phyloP scores from a whole-genome alignment of 306 rosid species.

The Prunus davidiana region DNA sequence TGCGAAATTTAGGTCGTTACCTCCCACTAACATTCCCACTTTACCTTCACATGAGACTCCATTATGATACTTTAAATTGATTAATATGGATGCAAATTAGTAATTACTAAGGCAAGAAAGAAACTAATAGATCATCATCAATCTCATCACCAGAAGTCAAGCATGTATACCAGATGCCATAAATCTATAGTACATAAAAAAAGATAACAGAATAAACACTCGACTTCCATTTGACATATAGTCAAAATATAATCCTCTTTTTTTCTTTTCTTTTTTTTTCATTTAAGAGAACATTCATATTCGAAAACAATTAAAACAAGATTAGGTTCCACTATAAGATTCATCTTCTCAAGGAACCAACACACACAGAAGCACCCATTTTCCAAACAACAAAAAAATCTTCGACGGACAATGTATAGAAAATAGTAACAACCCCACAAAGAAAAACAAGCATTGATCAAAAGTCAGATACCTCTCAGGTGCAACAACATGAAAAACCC shows the following conservation, averaged over 20 bases:
- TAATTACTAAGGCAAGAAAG: background rate
- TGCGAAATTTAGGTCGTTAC: too few species aligned
- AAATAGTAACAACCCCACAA: background rate
- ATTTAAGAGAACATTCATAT: background rate
- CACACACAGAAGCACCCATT: background rate
- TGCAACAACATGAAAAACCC: background rate
- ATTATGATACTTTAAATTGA: background rate
- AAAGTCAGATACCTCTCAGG: background rate
- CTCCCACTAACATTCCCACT: background rate
- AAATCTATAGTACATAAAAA: background rate
- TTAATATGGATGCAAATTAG: background rate
- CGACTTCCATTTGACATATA: background rate
- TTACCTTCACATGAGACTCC: background rate
- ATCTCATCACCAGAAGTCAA: background rate
- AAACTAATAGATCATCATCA: background rate
- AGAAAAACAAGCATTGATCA: constrained; percentile 3
- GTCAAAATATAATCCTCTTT: background rate
- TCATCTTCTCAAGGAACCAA: background rate
- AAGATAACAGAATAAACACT: background rate
- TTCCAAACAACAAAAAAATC: background rate
- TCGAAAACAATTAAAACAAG: background rate
- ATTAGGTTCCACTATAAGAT: background rate
- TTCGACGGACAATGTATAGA: background rate
- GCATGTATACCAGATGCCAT: background rate
- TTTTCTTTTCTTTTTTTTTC: too few species aligned